A percentile compares a stretch with the other conserved stretches of the same genome.
Evolutionary conservation across 805 yeast genomes (phyloP).

Genomic region (Candida ipomoeae): DNA sequence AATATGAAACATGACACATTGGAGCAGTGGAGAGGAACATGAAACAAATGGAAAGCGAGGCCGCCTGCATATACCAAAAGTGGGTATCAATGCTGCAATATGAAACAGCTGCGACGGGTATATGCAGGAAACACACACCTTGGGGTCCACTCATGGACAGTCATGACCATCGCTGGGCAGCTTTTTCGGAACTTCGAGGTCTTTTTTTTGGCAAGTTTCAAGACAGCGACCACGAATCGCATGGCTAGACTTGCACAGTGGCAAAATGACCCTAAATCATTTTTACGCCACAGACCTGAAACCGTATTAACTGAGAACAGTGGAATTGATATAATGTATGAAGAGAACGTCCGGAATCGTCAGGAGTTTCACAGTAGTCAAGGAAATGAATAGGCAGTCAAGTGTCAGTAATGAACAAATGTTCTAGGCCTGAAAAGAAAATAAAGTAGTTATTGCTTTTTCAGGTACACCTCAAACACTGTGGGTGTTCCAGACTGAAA

Average conservation of each 20-base stretch:
- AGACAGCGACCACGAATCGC: background rate
- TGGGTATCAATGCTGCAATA: background rate
- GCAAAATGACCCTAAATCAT: background rate
- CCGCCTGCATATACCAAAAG: background rate
- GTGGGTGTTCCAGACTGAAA: too few relatives aligned
- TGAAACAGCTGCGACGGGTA: background rate
- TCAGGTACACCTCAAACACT: too few relatives aligned
- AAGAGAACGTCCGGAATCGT: background rate
- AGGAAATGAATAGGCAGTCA: too few relatives aligned
- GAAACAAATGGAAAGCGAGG: background rate
- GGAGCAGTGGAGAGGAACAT: background rate
- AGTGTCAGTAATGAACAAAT: too few relatives aligned
- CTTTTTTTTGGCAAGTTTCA: background rate
- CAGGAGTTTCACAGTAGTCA: background rate
- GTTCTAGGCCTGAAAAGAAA: too few relatives aligned
- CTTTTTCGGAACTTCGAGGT: background rate
- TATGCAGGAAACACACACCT: background rate
- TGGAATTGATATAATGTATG: too few relatives aligned
- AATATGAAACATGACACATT: background rate
- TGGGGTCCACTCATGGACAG: too few relatives aligned
- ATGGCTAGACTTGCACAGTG: background rate
- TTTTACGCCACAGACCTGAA: background rate
- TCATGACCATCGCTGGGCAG: too few relatives aligned
- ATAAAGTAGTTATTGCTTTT: too few relatives aligned
- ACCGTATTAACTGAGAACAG: background rate